Evolutionary conservation across 1,284 basidiomycete species (phyloP).

Genomic region (Malassezia psittaci): DNA sequence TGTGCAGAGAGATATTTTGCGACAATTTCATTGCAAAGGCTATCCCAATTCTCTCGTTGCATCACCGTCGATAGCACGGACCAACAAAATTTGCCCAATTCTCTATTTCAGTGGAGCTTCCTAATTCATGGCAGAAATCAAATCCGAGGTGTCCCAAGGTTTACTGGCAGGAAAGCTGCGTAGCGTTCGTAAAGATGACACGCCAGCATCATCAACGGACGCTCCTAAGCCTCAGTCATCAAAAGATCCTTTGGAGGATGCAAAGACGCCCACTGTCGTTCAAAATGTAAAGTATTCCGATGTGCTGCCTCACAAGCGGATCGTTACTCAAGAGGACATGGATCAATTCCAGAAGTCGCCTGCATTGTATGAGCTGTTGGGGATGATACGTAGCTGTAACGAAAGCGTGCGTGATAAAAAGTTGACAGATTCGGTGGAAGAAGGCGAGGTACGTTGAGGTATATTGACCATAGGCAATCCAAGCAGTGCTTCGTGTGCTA

Average conservation of each 20-base stretch:
- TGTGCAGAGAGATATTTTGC: constrained; percentile 22
- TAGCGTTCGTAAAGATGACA: not conserved
- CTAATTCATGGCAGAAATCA: not conserved
- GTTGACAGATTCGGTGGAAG: constrained; percentile 52
- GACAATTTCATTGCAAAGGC: constrained; percentile 22
- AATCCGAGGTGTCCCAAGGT: not conserved
- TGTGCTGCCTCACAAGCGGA: constrained; percentile 59
- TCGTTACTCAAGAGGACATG: constrained; percentile 69
- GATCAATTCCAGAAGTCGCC: constrained; percentile 67
- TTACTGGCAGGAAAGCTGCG: constrained; percentile 11
- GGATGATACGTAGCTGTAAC: constrained; percentile 69
- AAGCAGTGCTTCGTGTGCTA: constrained; percentile 55
- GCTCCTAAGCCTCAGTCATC: not conserved
- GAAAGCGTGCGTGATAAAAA: constrained; percentile 65
- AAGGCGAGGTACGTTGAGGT: constrained; percentile 15
- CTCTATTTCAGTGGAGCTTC: not conserved
- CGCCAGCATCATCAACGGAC: not conserved
- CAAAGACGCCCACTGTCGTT: not conserved
- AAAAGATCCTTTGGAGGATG: constrained; percentile 10
- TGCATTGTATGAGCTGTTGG: constrained; percentile 62
- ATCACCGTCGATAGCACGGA: not conserved
- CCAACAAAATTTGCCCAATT: not conserved
- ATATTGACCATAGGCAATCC: constrained; percentile 2
- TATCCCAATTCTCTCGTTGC: constrained; percentile 3
- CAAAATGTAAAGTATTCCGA: constrained; percentile 34